A percentile compares a stretch with the other conserved stretches of the same genome.
These are phyloP conservation scores for Penicillium cataractarum DNA, from an alignment of 495 filamentous ascomycete species.

Conservation along the genomic window DNA sequence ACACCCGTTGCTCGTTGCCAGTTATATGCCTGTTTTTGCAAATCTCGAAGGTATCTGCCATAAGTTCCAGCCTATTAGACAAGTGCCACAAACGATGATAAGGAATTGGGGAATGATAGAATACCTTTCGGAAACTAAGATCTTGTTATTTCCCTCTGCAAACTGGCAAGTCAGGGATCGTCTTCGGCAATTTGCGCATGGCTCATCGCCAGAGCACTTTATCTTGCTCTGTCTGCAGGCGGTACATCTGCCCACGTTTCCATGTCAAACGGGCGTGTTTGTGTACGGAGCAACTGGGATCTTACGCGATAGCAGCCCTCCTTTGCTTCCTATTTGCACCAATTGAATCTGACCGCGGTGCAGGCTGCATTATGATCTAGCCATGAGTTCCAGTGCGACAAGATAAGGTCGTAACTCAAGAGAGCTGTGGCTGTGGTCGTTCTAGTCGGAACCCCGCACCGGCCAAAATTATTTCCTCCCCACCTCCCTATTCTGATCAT, in stretches of 20 bases:
- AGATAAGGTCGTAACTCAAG: neutral
- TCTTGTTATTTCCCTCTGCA: conserved; percentile 22
- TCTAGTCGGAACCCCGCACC: conserved; percentile 2
- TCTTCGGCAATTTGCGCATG: conserved; percentile 38
- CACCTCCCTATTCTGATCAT: neutral
- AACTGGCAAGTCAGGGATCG: conserved; percentile 29
- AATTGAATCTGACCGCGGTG: neutral
- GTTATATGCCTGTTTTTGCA: conserved; percentile 13
- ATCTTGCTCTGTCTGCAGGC: conserved; percentile 45
- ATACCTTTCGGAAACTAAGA: conserved; percentile 33
- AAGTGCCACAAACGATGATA: neutral
- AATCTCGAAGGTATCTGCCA: conserved; percentile 22
- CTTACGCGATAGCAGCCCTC: conserved; percentile 9
- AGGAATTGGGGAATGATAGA: neutral
- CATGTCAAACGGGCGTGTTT: neutral
- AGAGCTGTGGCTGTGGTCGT: neutral
- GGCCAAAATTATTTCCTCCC: conserved; percentile 1
- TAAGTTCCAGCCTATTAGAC: neutral
- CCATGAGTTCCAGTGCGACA: neutral
- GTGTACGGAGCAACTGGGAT: neutral
- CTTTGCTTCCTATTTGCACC: conserved; percentile 5
- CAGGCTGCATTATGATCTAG: conserved; percentile 1
- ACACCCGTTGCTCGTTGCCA: conserved; percentile 1
- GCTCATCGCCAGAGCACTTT: conserved; percentile 40
- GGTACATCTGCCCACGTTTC: conserved; percentile 27